Evolutionary conservation across 179 eudicot species (phyloP).

Genomic region (Corrigiola litoralis): DNA sequence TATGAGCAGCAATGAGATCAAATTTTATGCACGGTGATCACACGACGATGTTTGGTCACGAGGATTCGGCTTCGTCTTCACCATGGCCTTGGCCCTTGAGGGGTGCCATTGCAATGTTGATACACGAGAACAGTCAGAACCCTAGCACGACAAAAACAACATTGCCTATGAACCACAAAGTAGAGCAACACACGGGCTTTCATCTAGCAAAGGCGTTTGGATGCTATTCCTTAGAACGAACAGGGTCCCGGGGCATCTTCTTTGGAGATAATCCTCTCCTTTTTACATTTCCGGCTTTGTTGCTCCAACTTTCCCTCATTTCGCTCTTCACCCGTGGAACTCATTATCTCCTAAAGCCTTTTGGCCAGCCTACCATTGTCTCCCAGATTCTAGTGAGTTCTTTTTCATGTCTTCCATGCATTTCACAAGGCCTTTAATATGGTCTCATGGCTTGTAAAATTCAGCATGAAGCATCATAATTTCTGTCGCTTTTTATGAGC

Average conservation of each 20-base stretch:
- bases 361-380: conserved; percentile 46
- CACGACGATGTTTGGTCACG: background rate
- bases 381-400: conserved; percentile 40
- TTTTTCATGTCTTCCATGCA: background rate
- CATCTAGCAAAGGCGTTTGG: conserved; percentile 15
- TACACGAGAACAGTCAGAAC: conserved; percentile 5
- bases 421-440: too few species aligned
- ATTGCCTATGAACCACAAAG: background rate
- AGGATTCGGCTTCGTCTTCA: background rate
- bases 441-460: too few species aligned
- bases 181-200: conserved; percentile 8
- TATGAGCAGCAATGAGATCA: background rate
- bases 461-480: background rate
- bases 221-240: conserved; percentile 21
- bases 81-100: background rate
- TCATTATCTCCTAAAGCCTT: conserved; percentile 39
- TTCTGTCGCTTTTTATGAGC: background rate
- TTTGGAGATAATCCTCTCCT: conserved; percentile 34
- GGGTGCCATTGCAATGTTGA: conserved; percentile 3
- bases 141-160: background rate
- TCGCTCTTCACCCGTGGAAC: conserved; percentile 29
- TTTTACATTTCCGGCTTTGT: conserved; percentile 27
- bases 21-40: background rate
- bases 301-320: conserved; percentile 38
- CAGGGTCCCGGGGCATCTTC: conserved; percentile 31